Evolutionary conservation across 2,329 filamentous ascomycete species (phyloP), one percentile per base, ranked within the genome.

Genomic region (Macrophomina phaseolina): DNA sequence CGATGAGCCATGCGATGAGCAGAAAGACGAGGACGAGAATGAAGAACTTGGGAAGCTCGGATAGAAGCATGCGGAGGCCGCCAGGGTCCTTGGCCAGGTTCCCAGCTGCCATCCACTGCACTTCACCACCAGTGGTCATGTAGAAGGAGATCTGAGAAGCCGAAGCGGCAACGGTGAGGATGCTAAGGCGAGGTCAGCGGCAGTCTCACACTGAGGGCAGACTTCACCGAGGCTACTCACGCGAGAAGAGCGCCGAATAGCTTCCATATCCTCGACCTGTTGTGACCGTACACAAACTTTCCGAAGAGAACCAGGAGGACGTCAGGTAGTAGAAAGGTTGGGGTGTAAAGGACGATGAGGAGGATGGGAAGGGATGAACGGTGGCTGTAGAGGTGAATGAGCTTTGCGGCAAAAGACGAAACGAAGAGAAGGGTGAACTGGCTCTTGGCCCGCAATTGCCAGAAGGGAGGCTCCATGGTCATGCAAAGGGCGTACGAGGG

Each of bases 141-240:
- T 77, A 80, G 70, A 80, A 80, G 45, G 75, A 75, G 63, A 80
- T 76, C 67, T 78, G 77, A 16, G 75, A 70, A 34, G 78, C 74
- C 12, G 77, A 73, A 2, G 76, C 73, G 28, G 70, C 74, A 62
- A 73, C 73, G 7, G 76, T 75, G 32, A 77, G 55, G 16, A 76
- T 42, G 8, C 76, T 78, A 46, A 1, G 14, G 38, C 3, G 16
- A 14, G 5, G 42, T 9, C 8, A 14, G 42, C 42, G 42, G 11
- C 36, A 12, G 36, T 1, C 3, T 49, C 28, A 49, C 9, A 36
- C 32, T 9, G 58, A 23, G 23, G 23, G 23, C 23, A 23, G 23
- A 23, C 23, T 23, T 8, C 38, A 23, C 32, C n/a, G 6, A 32
- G 56, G 9, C 16, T 4, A 73, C 74, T 48, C 68, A 78, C 76